A percentile compares a stretch with the other conserved stretches of the same genome.
These are phyloP conservation scores for Talaromyces sp. DNA, from an alignment of 2,329 filamentous ascomycete genomes.

Conservation along the genomic window DNA sequence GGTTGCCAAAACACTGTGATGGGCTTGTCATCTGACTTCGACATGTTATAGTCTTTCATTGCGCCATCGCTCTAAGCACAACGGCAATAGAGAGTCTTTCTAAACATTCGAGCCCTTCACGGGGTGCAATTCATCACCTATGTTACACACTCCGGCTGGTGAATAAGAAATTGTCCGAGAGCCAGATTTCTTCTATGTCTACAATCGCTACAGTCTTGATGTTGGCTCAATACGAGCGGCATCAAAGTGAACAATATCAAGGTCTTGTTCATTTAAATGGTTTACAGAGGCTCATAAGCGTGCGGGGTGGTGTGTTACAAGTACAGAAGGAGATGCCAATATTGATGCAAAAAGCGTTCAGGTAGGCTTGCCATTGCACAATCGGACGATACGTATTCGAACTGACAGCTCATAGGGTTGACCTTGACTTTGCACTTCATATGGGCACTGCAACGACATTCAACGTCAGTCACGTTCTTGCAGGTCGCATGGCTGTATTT, in stretches of 20 bases:
- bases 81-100: background rate
- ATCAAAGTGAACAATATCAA: slow-evolving; percentile 11
- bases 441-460: slow-evolving; percentile 17
- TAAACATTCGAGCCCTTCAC: background rate
- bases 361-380: background rate
- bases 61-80: slow-evolving; percentile 14
- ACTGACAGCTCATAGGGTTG: slow-evolving; percentile 1
- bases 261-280: slow-evolving; percentile 17
- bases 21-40: background rate
- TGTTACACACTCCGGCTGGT: slow-evolving; percentile 15
- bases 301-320: slow-evolving; percentile 10
- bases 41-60: slow-evolving; percentile 15
- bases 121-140: slow-evolving; percentile 11
- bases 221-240: slow-evolving; percentile 18
- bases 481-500: background rate
- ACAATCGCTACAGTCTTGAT: slow-evolving; percentile 18
- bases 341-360: slow-evolving; percentile 14
- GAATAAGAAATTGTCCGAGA: slow-evolving; percentile 16
- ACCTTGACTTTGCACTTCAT: slow-evolving; percentile 18
- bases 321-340: slow-evolving; percentile 8
- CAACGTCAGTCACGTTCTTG: background rate
- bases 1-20: background rate
- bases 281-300: slow-evolving; percentile 11
- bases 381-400: background rate
- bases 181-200: background rate